Evolutionary conservation across 2,329 filamentous ascomycete genomes (phyloP), one percentile per base, ranked within the genome.

Genomic region (Talaromyces sp.): DNA sequence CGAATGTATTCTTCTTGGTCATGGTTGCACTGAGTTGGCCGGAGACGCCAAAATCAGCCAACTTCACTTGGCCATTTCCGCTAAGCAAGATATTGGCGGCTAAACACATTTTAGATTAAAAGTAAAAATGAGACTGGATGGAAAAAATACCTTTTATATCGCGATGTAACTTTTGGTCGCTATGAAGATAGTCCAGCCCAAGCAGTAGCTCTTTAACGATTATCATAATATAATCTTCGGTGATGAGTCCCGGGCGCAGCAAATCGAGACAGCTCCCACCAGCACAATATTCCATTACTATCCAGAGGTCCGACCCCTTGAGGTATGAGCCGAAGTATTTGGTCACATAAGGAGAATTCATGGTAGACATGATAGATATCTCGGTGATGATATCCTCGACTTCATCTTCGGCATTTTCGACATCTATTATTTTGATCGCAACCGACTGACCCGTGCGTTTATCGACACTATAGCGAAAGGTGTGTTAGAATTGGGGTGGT

Each of bases 1-100:
- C 93, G 74, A 97, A 99, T 0, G 93, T 97, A 73, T 97, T 97
- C 80, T 97, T 97, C 82, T 97, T 97, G 64, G 93, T 97, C 92
- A 97, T 97, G 55, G 93, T 99, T 7, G 93, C 93, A 10, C 93
- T 95, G 24, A 97, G 83, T 77, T 97, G 94, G 29, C 93, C 93
- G 1, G 93, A 97, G 7, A 99, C 94, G 61, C 93, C 93, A 77
- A 99, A 99, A 74, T 99, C 93, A 14, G 93, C 93, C 60, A 97
- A 81, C 75, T 99, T 99, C 67, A 99, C 93, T 77, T 97, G 94
- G 2, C 94, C 94, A 71, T 89, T 96, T 55, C 91, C 86, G 62
- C 89, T 88, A 6, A 99, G 83, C 35, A 99, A 81, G 31, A 99
- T 88, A 70, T 99, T 99, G 65, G 94, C 94, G 70, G 94, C 93